These are phyloP conservation scores for Syzygium aromaticum DNA, from an alignment of 345 rosid species.

Conservation along the genomic window DNA sequence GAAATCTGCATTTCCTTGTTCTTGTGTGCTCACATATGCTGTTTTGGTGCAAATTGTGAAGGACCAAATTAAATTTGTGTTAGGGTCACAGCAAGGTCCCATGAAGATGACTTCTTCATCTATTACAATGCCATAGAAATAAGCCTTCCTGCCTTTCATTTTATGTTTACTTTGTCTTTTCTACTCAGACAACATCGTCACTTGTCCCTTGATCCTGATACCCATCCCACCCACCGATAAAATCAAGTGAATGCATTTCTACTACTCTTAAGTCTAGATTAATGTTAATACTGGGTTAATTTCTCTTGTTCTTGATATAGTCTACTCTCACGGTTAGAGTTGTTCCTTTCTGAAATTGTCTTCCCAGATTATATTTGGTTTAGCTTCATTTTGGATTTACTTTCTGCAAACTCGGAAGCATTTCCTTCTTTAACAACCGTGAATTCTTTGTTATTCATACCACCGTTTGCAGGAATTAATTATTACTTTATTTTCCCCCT, in stretches of 20 bases:
- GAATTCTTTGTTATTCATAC: not conserved
- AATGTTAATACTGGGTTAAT: not conserved
- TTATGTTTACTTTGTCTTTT: not conserved
- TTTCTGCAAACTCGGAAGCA: not conserved
- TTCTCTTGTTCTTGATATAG: not conserved
- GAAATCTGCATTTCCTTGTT: slow-evolving; percentile 1
- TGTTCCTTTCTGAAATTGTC: not conserved
- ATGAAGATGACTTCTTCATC: not conserved
- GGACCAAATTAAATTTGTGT: not conserved
- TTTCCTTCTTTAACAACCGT: not conserved
- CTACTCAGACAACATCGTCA: not conserved
- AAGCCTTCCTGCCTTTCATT: not conserved
- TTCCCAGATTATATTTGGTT: not conserved
- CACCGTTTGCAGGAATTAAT: not conserved
- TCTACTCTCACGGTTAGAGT: not conserved
- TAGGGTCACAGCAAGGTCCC: not conserved
- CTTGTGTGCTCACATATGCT: not conserved
- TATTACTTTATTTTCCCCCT: not conserved
- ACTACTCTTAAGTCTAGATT: not conserved
- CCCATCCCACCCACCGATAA: not conserved
- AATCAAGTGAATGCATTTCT: not conserved
- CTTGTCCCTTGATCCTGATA: not conserved
- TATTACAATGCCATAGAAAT: not conserved
- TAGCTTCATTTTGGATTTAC: not conserved
- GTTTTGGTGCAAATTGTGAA: not conserved